phyloP scores from a whole-genome alignment of 139 green algal species.

The Marvania coccoides region DNA sequence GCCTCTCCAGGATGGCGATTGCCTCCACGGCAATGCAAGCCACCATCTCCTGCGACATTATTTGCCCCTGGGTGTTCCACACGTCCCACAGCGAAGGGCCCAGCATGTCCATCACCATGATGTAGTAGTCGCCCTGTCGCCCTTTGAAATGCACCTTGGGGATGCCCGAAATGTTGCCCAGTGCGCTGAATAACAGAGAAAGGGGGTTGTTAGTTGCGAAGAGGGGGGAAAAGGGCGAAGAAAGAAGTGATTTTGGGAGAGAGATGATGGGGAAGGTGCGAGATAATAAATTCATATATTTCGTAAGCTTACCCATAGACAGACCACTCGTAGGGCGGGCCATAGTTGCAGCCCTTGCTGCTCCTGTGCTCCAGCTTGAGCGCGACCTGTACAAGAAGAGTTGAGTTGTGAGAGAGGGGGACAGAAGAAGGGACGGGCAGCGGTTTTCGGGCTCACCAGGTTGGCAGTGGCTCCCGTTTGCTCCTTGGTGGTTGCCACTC shows the following conservation, averaged over 20 bases:
- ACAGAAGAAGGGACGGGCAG: background rate
- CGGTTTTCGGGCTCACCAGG: constrained; percentile 36
- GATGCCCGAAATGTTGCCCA: constrained; percentile 76
- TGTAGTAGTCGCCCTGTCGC: constrained; percentile 93
- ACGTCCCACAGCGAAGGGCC: constrained; percentile 96
- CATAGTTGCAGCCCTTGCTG: constrained; percentile 98
- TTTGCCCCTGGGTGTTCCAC: constrained; percentile 90
- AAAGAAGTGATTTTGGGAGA: background rate
- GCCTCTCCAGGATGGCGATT: constrained; percentile 93
- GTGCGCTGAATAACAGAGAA: constrained; percentile 37
- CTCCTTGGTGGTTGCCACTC: constrained; percentile 48
- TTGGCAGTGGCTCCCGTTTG: constrained; percentile 73
- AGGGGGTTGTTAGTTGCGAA: background rate
- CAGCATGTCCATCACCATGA: constrained; percentile 99
- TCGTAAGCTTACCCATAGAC: constrained; percentile 78
- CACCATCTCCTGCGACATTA: constrained; percentile 98
- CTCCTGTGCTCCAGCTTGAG: constrained; percentile 97
- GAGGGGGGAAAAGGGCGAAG: background rate
- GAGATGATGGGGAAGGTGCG: background rate
- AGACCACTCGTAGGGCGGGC: constrained; percentile 96
- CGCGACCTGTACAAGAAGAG: constrained; percentile 60
- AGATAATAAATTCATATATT: background rate
- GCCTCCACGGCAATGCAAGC: constrained; percentile 96
- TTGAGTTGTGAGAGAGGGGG: background rate
- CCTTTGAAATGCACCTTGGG: constrained; percentile 97